Percentiles rank a stretch among this genome's conserved stretches.
These are phyloP conservation scores for Ophiostoma triangulosporum DNA, from an alignment of 2,329 filamentous ascomycete species.

Conservation along the genomic window DNA sequence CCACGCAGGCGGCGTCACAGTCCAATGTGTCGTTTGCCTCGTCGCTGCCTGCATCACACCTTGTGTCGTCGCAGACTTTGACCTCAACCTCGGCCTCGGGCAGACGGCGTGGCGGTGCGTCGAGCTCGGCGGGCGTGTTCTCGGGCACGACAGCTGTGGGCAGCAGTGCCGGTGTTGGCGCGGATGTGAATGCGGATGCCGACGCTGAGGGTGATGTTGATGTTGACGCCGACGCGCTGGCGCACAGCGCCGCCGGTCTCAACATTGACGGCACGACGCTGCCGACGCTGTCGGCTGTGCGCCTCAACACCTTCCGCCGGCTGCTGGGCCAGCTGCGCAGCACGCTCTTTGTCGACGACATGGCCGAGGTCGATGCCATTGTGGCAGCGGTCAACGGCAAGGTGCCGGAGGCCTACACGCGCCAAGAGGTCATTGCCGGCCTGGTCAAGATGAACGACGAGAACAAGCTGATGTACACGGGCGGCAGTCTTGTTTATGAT, in stretches of 20 bases:
- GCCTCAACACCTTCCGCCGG: slow-evolving; percentile 63
- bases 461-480: slow-evolving; percentile 79
- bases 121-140: neutral
- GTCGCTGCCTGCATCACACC: slow-evolving; percentile 63
- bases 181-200: too few relatives aligned
- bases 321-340: slow-evolving; percentile 74
- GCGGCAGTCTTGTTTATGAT: slow-evolving; percentile 56
- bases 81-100: neutral
- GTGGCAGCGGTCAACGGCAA: slow-evolving; percentile 67
- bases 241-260: slow-evolving; percentile 28
- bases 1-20: slow-evolving; percentile 32
- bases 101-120: slow-evolving; percentile 21
- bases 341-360: slow-evolving; percentile 71
- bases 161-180: too few relatives aligned
- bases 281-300: slow-evolving; percentile 34
- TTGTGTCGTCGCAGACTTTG: slow-evolving; percentile 21
- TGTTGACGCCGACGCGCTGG: slow-evolving; percentile 28
- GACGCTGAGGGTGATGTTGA: too few relatives aligned
- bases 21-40: slow-evolving; percentile 63
- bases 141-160: slow-evolving; percentile 12
- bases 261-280: slow-evolving; percentile 21
- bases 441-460: slow-evolving; percentile 65
- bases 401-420: slow-evolving; percentile 44
- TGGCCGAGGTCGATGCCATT: slow-evolving; percentile 60
- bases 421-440: slow-evolving; percentile 61